Base-by-base conservation (phyloP, 164 flowering plant genomes). In the Macadamia integrifolia region DNA sequence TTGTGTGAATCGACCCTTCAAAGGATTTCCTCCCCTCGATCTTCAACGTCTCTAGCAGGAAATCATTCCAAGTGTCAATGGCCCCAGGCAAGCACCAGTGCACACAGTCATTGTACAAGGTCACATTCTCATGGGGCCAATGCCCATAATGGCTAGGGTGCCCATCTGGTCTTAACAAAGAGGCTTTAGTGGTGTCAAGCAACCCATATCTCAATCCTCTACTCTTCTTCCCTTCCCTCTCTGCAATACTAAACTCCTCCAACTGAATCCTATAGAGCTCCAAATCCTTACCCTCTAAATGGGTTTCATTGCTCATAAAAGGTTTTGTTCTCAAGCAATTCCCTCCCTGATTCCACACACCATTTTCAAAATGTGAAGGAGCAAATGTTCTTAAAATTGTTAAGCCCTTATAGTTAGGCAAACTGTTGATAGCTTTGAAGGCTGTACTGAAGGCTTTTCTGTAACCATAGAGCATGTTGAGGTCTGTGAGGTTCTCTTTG, bases 261-360 rank as follows among this genome's bases (percentile, higher is more conserved):
- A 80, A 1, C 60, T 82, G 83, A 49, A 64, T 71, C 78, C 66
- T 64, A 58, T 80, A 80, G 43, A 78, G 44, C 66, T 78, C 78
- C 61, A 80, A 1, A 43, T 64, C 61, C 9, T 6, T 8, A 12
- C 78, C 78, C 11, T 76, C 76, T 66, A 83, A 46, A 17, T 15
- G 58, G 28, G 75, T 73, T 46, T 83, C 79, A 48, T 71, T 62
- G 49, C 76, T 75, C 69, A n/a, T 40, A 48, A 78, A 83, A 0
- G 93, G 97, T 13, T 61, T 73, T 1, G 68, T 84, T 58, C 91
- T 78, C 44, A 78, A 72, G 60, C 96, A 92, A 31, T 82, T 71
- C 60, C 94, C 96, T 58, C 94, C 92, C 9, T 83, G 75, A 66
- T 84, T 80, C 96, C 93, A 90, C 42, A 55, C 5, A 13, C 92